Conservation (phyloP, 1,139 yeast genomes). For the Pichia sp. region DNA sequence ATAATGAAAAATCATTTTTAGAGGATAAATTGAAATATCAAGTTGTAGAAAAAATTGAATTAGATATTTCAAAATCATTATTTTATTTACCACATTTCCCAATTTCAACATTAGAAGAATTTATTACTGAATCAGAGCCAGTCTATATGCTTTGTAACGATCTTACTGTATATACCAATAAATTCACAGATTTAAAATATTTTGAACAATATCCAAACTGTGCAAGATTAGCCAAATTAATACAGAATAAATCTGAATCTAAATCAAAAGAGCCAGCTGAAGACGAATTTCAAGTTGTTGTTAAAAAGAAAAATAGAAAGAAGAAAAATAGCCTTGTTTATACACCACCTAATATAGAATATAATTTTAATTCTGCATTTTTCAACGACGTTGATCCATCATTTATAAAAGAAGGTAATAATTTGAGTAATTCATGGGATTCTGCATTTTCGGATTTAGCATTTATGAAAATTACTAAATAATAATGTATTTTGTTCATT, state of each 20-base stretch:
- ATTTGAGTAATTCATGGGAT: constrained; percentile 17
- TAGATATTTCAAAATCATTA: constrained; percentile 11
- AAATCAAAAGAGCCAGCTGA: background rate
- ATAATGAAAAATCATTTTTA: constrained; percentile 32
- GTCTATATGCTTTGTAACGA: constrained; percentile 40
- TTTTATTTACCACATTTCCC: constrained; percentile 53
- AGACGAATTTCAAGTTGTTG: constrained; percentile 32
- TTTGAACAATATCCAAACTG: constrained; percentile 35
- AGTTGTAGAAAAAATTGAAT: constrained; percentile 25
- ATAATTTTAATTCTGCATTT: constrained; percentile 32
- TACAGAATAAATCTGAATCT: constrained; percentile 6
- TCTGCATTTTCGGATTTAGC: constrained; percentile 24
- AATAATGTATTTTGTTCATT: background rate
- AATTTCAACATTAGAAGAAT: constrained; percentile 35
- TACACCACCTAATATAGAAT: constrained; percentile 29
- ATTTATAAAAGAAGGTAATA: constrained; percentile 10
- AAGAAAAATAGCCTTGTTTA: constrained; percentile 28
- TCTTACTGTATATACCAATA: constrained; percentile 38
- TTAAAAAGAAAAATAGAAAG: constrained; percentile 26
- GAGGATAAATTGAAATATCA: constrained; percentile 16
- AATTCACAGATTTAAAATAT: constrained; percentile 35
- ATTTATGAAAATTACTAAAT: constrained; percentile 8
- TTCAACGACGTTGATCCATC: constrained; percentile 23
- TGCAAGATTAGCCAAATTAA: constrained; percentile 26
- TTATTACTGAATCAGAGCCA: constrained; percentile 33